Evolutionary conservation across 805 yeast species (phyloP).

Genomic region (Wickerhamiella brachini): DNA sequence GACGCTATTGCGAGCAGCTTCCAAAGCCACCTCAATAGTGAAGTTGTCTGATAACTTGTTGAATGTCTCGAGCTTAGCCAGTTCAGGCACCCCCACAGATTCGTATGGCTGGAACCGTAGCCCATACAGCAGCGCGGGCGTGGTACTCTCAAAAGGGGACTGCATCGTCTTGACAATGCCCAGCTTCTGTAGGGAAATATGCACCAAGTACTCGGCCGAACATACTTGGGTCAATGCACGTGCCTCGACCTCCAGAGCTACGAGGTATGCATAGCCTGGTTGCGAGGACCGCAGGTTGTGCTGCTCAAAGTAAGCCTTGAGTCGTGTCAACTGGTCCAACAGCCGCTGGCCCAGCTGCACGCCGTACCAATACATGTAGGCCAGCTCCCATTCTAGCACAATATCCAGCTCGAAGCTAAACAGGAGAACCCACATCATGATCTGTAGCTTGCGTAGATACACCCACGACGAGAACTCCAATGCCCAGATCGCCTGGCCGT

Average conservation of each 20-base stretch:
- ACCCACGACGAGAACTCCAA: constrained; percentile 62
- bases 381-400: constrained; percentile 56
- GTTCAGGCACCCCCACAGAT: constrained; percentile 62
- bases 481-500: constrained; percentile 19
- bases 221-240: constrained; percentile 20
- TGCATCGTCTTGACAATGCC: constrained; percentile 8
- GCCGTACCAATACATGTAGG: constrained; percentile 55
- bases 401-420: constrained; percentile 66
- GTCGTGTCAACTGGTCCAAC: constrained; percentile 32
- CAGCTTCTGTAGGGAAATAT: constrained; percentile 12
- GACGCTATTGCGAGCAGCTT: constrained; percentile 15
- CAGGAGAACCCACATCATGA: constrained; percentile 60
- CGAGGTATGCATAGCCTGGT: constrained; percentile 15
- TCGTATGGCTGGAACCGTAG: constrained; percentile 69
- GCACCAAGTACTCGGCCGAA: constrained; percentile 21
- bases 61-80: constrained; percentile 36
- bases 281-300: constrained; percentile 10
- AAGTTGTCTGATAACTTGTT: constrained; percentile 9
- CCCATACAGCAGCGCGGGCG: constrained; percentile 29
- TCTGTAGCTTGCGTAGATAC: constrained; percentile 46
- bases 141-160: constrained; percentile 8
- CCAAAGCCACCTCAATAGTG: constrained; percentile 15
- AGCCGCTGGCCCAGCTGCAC: constrained; percentile 33
- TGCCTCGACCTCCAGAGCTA: constrained; percentile 22
- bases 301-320: constrained; percentile 22